Evolutionary conservation across 1,284 basidiomycete species (phyloP).

Genomic region (Meripilus lineatus): DNA sequence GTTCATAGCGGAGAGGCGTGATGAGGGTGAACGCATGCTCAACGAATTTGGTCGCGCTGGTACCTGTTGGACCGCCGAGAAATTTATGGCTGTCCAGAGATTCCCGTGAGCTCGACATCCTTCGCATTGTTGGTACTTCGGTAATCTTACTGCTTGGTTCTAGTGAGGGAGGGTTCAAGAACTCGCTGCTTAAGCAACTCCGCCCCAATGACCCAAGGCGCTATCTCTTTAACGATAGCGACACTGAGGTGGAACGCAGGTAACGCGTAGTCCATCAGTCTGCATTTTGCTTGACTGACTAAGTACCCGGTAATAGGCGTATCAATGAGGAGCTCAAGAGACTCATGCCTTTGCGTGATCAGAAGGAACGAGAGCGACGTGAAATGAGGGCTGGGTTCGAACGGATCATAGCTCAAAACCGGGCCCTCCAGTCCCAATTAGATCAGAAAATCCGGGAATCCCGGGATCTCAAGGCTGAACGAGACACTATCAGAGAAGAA

Average conservation of each 20-base stretch:
- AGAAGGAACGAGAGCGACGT: neutral
- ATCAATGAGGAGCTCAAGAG: no score
- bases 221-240: constrained; percentile 42
- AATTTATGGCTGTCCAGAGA: constrained; percentile 54
- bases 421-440: neutral
- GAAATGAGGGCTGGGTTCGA: no score
- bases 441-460: neutral
- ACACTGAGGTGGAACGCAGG: constrained; percentile 30
- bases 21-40: constrained; percentile 53
- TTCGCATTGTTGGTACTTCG: neutral
- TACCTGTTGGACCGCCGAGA: constrained; percentile 56
- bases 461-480: constrained; percentile 24
- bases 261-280: constrained; percentile 16
- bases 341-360: neutral
- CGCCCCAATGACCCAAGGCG: constrained; percentile 36
- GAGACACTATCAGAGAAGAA: constrained; percentile 48
- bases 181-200: constrained; percentile 22
- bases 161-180: neutral
- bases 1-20: constrained; percentile 60
- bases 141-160: constrained; percentile 3
- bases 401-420: no score
- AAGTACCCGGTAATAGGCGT: no score
- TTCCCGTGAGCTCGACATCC: constrained; percentile 44
- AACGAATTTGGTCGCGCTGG: constrained; percentile 41
- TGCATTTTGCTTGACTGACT: no score